A percentile compares a stretch with the other conserved stretches of the same genome.
These are phyloP conservation scores for Withania somnifera DNA, from an alignment of 305 asterid species.

Conservation along the genomic window DNA sequence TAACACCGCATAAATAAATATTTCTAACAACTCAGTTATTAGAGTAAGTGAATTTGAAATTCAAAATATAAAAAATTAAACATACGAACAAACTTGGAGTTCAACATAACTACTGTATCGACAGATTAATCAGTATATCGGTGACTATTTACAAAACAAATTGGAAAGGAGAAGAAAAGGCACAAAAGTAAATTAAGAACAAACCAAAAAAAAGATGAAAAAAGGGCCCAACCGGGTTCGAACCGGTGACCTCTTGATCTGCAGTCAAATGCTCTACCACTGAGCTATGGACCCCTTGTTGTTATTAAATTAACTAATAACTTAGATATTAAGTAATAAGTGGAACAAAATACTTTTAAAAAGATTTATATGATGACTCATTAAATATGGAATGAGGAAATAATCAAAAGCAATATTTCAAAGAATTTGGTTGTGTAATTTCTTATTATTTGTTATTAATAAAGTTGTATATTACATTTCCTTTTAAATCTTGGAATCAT, in stretches of 20 bases:
- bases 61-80: background rate
- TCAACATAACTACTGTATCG: background rate
- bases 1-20: background rate
- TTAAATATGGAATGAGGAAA: no score
- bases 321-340: no score
- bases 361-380: no score
- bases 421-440: background rate
- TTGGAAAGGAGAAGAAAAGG: background rate
- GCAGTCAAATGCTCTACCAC: slow-evolving; percentile 99
- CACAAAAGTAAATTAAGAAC: background rate
- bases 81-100: background rate
- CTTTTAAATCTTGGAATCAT: background rate
- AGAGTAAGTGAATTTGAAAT: no score
- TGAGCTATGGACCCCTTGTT: slow-evolving; percentile 85
- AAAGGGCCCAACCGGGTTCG: slow-evolving; percentile 97
- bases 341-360: no score
- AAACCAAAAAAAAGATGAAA: no score
- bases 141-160: background rate
- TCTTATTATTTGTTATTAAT: no score
- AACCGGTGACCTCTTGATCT: slow-evolving; percentile 99
- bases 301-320: background rate
- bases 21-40: background rate
- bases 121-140: no score
- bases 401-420: background rate
- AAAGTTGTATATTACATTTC: background rate